Conservation (phyloP, 495 filamentous ascomycete species). For the Hyaloscypha hepaticicola region DNA sequence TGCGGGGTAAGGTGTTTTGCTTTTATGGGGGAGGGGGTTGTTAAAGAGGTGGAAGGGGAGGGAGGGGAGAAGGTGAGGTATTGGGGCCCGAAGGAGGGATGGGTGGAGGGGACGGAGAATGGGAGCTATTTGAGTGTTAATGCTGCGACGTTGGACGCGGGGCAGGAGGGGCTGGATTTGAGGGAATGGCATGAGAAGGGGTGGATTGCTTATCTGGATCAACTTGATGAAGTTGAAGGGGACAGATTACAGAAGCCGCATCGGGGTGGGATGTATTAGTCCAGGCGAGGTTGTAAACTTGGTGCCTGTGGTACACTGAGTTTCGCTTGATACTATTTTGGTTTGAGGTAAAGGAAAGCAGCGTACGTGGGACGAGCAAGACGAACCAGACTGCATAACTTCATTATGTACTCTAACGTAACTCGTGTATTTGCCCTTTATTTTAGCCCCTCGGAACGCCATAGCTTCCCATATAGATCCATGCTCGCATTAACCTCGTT, state of each 20-base stretch:
- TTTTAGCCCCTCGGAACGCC: neutral
- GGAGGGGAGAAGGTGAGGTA: slow-evolving; percentile 22
- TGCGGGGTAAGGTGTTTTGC: slow-evolving; percentile 39
- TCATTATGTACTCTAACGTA: neutral
- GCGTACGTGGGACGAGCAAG: neutral
- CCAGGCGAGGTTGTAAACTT: neutral
- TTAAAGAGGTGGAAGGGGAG: slow-evolving; percentile 26
- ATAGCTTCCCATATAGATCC: neutral
- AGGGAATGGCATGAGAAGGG: slow-evolving; percentile 28
- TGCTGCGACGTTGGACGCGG: slow-evolving; percentile 23
- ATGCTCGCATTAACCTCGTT: neutral
- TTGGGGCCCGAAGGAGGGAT: slow-evolving; percentile 20
- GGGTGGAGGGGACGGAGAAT: slow-evolving; percentile 12
- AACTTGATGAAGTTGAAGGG: slow-evolving; percentile 10
- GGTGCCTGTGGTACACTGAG: neutral
- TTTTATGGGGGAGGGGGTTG: slow-evolving; percentile 32
- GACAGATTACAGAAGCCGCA: neutral
- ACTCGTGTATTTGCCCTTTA: neutral
- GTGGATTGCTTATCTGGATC: slow-evolving; percentile 25
- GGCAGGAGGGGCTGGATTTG: slow-evolving; percentile 29
- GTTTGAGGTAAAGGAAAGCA: neutral
- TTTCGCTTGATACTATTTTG: neutral
- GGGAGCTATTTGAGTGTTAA: slow-evolving; percentile 27
- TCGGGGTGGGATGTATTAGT: slow-evolving; percentile 11
- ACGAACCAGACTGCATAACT: neutral